These are phyloP conservation scores for Paraleonurus japonicus DNA, from an alignment of 257 asterid genomes.

Conservation along the genomic window DNA sequence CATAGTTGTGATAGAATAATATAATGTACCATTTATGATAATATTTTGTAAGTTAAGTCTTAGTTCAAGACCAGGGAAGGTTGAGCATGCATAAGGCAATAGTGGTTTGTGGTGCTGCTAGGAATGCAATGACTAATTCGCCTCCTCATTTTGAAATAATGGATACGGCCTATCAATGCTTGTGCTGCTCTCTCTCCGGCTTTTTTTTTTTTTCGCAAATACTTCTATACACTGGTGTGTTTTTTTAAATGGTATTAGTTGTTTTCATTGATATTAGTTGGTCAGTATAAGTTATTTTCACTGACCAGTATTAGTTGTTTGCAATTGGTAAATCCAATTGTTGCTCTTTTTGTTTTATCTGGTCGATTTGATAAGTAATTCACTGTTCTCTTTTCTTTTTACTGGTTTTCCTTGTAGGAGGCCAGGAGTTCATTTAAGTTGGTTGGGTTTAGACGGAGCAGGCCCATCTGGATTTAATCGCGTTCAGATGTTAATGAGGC, in stretches of 20 bases:
- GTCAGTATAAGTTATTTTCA: no score
- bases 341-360: background rate
- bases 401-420: slow-evolving; percentile 37
- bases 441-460: slow-evolving; percentile 76
- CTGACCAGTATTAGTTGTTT: no score
- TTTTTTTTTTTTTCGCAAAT: background rate
- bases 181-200: background rate
- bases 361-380: background rate
- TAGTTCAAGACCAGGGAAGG: background rate
- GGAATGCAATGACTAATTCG: background rate
- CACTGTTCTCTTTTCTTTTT: background rate
- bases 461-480: slow-evolving; percentile 75
- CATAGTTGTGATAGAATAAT: background rate
- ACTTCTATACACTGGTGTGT: background rate
- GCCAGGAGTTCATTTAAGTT: slow-evolving; percentile 58
- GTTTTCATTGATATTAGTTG: no score
- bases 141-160: background rate
- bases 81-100: background rate
- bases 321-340: no score
- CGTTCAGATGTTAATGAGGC: slow-evolving; percentile 89
- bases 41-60: background rate
- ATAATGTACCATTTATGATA: no score
- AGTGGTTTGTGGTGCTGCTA: background rate
- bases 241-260: background rate
- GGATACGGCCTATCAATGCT: background rate